A percentile compares a stretch with the other conserved stretches of the same genome.
Evolutionary conservation across 768 basidiomycete genomes (phyloP).

Genomic region (Chalciporus chontae): DNA sequence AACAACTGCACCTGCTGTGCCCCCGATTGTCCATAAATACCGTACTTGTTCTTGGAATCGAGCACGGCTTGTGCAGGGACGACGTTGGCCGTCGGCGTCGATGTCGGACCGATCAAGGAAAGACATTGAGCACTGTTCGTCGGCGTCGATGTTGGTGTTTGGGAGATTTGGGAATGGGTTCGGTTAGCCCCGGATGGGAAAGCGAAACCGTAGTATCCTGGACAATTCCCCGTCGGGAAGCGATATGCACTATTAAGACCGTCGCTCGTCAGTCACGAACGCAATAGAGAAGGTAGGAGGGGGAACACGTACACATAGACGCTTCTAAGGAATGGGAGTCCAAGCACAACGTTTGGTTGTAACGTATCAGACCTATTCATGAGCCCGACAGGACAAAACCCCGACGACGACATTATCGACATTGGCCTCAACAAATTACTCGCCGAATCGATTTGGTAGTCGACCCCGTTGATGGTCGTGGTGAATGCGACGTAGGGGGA

Average conservation of each 20-base stretch:
- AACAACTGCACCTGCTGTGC: conserved; percentile 5
- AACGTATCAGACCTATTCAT: conserved; percentile 8
- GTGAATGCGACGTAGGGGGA: conserved; percentile 24
- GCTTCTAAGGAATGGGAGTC: conserved; percentile 29
- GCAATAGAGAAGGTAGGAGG: not conserved
- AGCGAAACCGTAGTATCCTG: conserved; percentile 32
- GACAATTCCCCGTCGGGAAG: conserved; percentile 28
- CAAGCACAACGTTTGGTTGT: conserved; percentile 16
- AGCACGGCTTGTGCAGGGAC: conserved; percentile 12
- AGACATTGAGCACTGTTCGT: conserved; percentile 25
- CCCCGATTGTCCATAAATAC: conserved; percentile 12
- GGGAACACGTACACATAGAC: conserved; percentile 27
- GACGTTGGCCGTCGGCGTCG: conserved; percentile 23
- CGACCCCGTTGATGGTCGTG: conserved; percentile 30
- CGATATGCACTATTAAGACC: conserved; percentile 26
- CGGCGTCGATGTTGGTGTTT: conserved; percentile 26
- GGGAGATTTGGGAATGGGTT: conserved; percentile 26
- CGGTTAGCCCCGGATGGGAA: conserved; percentile 27
- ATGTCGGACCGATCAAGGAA: conserved; percentile 23
- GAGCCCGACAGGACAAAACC: conserved; percentile 24
- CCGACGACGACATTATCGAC: not conserved
- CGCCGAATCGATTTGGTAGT: conserved; percentile 28
- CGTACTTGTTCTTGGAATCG: conserved; percentile 4
- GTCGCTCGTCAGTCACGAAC: not conserved
- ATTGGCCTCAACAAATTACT: conserved; percentile 20